A percentile compares a stretch with the other conserved stretches of the same genome.
These are phyloP conservation scores for Hypoxylon sp. DNA, from an alignment of 2,329 filamentous ascomycete genomes.

Conservation along the genomic window DNA sequence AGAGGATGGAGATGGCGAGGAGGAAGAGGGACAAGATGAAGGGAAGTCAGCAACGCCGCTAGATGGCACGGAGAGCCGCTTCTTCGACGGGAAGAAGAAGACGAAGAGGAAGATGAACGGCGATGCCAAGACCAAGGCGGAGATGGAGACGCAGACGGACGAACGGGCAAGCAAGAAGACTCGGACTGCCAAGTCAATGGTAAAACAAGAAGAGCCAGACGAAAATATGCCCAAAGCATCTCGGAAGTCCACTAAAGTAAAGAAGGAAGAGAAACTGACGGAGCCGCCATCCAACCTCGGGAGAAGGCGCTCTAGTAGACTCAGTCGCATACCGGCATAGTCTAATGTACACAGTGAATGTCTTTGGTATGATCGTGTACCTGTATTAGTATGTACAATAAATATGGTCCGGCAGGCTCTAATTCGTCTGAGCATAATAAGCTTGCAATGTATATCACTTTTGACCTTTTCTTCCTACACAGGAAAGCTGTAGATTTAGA, in stretches of 20 bases:
- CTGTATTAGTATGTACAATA: too few species aligned
- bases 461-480: too few species aligned
- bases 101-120: background rate
- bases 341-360: background rate
- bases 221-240: slow-evolving; percentile 29
- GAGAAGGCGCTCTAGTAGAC: slow-evolving; percentile 42
- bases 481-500: too few species aligned
- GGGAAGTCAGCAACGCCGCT: slow-evolving; percentile 10
- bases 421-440: too few species aligned
- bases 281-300: slow-evolving; percentile 25
- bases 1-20: too few species aligned
- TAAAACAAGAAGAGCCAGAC: slow-evolving; percentile 42
- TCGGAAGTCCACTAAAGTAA: slow-evolving; percentile 34
- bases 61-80: slow-evolving; percentile 34
- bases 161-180: slow-evolving; percentile 36
- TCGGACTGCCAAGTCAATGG: slow-evolving; percentile 28
- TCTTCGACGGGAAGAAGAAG: slow-evolving; percentile 29
- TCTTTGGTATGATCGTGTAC: too few species aligned
- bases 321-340: slow-evolving; percentile 33
- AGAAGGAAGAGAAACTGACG: slow-evolving; percentile 33
- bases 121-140: slow-evolving; percentile 18
- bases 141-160: slow-evolving; percentile 22
- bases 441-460: too few species aligned
- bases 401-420: too few species aligned
- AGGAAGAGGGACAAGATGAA: too few species aligned